Evolutionary conservation across 176 grass and related monocot genomes (phyloP).

Genomic region (Tillandsia leiboldiana): DNA sequence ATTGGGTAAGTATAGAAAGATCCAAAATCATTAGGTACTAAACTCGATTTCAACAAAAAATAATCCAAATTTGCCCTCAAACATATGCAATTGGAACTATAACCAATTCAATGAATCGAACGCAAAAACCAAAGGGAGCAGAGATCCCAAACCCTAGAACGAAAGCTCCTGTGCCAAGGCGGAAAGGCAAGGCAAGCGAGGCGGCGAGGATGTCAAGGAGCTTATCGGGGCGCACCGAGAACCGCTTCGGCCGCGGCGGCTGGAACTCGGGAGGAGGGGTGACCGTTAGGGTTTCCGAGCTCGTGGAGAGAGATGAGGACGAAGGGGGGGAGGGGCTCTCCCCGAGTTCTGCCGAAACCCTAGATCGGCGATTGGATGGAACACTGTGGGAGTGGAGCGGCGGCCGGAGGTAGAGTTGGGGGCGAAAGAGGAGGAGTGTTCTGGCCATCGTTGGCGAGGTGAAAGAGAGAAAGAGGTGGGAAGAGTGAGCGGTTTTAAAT

Average conservation of each 20-base stretch:
- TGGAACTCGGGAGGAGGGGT: slow-evolving; percentile 52
- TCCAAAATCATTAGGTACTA: too few relatives aligned
- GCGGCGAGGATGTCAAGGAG: slow-evolving; percentile 44
- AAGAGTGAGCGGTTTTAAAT: neutral
- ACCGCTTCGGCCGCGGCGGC: slow-evolving; percentile 54
- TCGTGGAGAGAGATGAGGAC: neutral
- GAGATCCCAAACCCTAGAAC: slow-evolving; percentile 42
- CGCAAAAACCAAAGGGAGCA: neutral
- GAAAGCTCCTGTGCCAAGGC: slow-evolving; percentile 67
- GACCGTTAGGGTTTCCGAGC: slow-evolving; percentile 9
- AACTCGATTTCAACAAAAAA: too few relatives aligned
- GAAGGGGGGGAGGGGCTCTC: slow-evolving; percentile 23
- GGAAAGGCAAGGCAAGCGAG: slow-evolving; percentile 60
- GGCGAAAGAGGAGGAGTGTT: neutral
- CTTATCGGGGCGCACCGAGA: slow-evolving; percentile 51
- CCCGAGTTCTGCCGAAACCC: slow-evolving; percentile 26
- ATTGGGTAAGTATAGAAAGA: too few relatives aligned
- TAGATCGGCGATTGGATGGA: neutral
- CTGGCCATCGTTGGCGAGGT: neutral
- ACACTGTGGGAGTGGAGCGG: neutral
- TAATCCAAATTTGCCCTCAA: too few relatives aligned
- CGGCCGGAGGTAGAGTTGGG: slow-evolving; percentile 13
- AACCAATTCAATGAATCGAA: slow-evolving; percentile 1
- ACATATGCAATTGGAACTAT: neutral
- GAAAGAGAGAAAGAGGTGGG: neutral